Conservation (phyloP, 2,329 filamentous ascomycete species). For the Stagonosporopsis tanaceti region DNA sequence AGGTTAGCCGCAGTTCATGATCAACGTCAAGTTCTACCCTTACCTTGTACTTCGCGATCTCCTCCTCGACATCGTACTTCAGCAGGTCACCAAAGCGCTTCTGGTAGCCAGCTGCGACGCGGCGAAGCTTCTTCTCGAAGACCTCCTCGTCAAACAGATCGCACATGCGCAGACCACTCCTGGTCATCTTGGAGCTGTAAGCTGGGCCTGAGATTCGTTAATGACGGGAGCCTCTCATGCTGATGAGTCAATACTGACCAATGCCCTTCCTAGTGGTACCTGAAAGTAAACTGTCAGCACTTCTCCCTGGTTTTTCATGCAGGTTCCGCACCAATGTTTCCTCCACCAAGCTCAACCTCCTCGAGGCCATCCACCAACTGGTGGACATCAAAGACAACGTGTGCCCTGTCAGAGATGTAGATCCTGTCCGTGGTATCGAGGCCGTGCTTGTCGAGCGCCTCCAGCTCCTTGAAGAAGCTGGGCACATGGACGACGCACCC, state of each 20-base stretch:
- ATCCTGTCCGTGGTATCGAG: constrained; percentile 67
- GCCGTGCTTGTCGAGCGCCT: constrained; percentile 67
- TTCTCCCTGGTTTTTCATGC: constrained; percentile 18
- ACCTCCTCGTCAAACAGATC: constrained; percentile 72
- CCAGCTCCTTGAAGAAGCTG: constrained; percentile 71
- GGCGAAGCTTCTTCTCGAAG: constrained; percentile 72
- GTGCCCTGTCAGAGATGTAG: constrained; percentile 69
- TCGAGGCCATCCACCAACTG: constrained; percentile 73
- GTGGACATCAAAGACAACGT: constrained; percentile 72
- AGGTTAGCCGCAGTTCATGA: constrained; percentile 1
- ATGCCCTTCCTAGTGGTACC: constrained; percentile 63
- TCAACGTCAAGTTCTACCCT: constrained; percentile 3
- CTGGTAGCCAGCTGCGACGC: constrained; percentile 68
- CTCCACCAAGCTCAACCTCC: constrained; percentile 62
- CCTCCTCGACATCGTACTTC: constrained; percentile 73
- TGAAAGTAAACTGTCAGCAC: constrained; percentile 47
- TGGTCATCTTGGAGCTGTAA: constrained; percentile 69
- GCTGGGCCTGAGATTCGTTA: constrained; percentile 55
- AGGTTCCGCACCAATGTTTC: constrained; percentile 48
- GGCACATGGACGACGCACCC: constrained; percentile 74
- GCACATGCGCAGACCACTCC: constrained; percentile 71
- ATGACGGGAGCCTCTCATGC: background rate
- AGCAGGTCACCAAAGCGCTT: constrained; percentile 74
- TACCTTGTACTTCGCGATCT: constrained; percentile 69
- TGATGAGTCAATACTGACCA: constrained; percentile 34